These are phyloP conservation scores for Colletotrichum echinochloae DNA, from an alignment of 2,329 filamentous ascomycete genomes.

Conservation along the genomic window DNA sequence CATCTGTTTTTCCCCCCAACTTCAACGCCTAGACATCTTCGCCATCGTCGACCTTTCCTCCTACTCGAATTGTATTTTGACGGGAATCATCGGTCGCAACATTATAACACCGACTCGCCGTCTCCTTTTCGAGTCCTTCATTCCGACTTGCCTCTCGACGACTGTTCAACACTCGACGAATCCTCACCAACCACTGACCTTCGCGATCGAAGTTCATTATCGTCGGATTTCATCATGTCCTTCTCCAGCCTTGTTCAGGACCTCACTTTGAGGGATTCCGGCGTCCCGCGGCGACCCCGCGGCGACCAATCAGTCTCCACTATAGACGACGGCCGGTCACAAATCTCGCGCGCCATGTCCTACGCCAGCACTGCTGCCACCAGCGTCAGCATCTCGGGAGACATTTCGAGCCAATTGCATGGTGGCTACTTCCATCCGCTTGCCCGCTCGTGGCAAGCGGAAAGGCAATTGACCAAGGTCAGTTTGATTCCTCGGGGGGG, in stretches of 20 bases:
- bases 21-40: constrained; percentile 1
- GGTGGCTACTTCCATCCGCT: constrained; percentile 86
- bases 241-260: constrained; percentile 77
- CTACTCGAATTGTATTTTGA: neutral
- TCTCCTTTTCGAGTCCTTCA: constrained; percentile 8
- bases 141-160: neutral
- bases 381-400: constrained; percentile 76
- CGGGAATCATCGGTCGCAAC: constrained; percentile 13
- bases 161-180: constrained; percentile 13
- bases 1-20: constrained; percentile 5
- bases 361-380: constrained; percentile 75
- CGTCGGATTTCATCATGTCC: constrained; percentile 63
- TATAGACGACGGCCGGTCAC: constrained; percentile 70
- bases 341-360: constrained; percentile 73
- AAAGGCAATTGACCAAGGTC: constrained; percentile 88
- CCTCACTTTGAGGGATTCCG: constrained; percentile 68
- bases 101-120: neutral
- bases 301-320: constrained; percentile 64
- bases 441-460: constrained; percentile 84
- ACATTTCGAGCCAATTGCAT: constrained; percentile 86
- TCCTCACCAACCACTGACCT: neutral
- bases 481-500: constrained; percentile 41
- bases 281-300: constrained; percentile 60
- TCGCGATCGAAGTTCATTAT: neutral
- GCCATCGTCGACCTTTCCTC: constrained; percentile 9